Evolutionary conservation across 495 filamentous ascomycete species (phyloP).

Genomic region (Pyronema domesticum): DNA sequence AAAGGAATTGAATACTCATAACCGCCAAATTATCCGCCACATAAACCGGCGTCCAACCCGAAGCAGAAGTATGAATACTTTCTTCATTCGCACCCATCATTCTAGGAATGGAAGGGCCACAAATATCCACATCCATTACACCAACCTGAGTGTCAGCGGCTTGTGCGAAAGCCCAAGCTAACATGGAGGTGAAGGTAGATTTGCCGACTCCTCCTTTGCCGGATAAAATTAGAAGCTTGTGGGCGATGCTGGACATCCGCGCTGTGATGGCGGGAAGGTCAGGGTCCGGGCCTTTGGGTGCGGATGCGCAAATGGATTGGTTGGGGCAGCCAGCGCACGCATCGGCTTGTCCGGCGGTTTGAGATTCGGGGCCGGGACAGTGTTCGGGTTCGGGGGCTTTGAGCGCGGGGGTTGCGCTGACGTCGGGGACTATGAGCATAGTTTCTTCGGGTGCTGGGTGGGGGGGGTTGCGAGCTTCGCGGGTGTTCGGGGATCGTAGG

Average conservation of each 20-base stretch:
- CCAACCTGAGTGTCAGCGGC: constrained; percentile 61
- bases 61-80: constrained; percentile 53
- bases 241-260: constrained; percentile 60
- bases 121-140: constrained; percentile 94
- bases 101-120: constrained; percentile 82
- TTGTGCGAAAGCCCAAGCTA: constrained; percentile 71
- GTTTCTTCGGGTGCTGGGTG: constrained; percentile 86
- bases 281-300: constrained; percentile 89
- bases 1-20: constrained; percentile 96
- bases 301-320: constrained; percentile 81
- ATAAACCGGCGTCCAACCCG: constrained; percentile 88
- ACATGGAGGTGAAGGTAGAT: constrained; percentile 70
- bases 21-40: constrained; percentile 77
- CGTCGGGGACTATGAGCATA: constrained; percentile 18
- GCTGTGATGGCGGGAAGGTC: constrained; percentile 75
- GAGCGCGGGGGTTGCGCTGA: constrained; percentile 1
- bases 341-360: constrained; percentile 65
- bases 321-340: constrained; percentile 91
- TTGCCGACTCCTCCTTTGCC: constrained; percentile 97
- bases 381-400: constrained; percentile 38
- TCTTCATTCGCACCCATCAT: constrained; percentile 95
- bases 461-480: constrained; percentile 51
- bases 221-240: constrained; percentile 78
- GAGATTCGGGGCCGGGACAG: constrained; percentile 85
- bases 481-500: constrained; percentile 35